A percentile compares a stretch with the other conserved stretches of the same genome.
These are phyloP conservation scores for Fusarium sp. DNA, from an alignment of 2,329 filamentous ascomycete species.

Conservation along the genomic window DNA sequence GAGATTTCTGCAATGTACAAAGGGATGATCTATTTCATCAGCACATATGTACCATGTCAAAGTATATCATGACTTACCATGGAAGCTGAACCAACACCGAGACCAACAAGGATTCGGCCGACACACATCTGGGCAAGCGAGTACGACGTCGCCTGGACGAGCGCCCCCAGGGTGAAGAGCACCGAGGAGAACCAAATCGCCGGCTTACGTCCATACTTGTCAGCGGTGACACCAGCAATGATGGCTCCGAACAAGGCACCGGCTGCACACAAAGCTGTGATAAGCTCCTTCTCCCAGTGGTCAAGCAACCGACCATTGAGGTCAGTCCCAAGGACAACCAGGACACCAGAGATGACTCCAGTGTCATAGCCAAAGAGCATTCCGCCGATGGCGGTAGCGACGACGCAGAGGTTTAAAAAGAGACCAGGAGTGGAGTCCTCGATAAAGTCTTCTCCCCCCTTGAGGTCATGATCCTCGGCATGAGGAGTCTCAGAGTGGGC, in stretches of 20 bases:
- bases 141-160: slow-evolving; percentile 39
- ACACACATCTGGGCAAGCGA: slow-evolving; percentile 41
- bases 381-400: slow-evolving; percentile 39
- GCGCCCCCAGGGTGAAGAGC: slow-evolving; percentile 42
- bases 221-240: slow-evolving; percentile 42
- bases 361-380: slow-evolving; percentile 62
- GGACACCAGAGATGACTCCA: slow-evolving; percentile 64
- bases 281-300: slow-evolving; percentile 36
- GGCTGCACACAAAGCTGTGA: slow-evolving; percentile 41
- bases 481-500: slow-evolving; percentile 19
- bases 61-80: slow-evolving; percentile 55
- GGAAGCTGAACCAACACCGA: slow-evolving; percentile 60
- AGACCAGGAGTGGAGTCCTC: slow-evolving; percentile 34
- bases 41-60: too few species aligned
- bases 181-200: slow-evolving; percentile 38
- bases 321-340: slow-evolving; percentile 57
- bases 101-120: slow-evolving; percentile 49
- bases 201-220: slow-evolving; percentile 40
- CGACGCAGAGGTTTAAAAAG: slow-evolving; percentile 35
- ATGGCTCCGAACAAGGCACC: slow-evolving; percentile 43
- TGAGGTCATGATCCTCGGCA: slow-evolving; percentile 29
- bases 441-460: slow-evolving; percentile 26
- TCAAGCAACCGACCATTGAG: slow-evolving; percentile 25
- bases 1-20: slow-evolving; percentile 48
- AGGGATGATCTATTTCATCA: slow-evolving; percentile 36